A percentile compares a stretch with the other conserved stretches of the same genome.
phyloP scores from a whole-genome alignment of 164 flowering plant species.

The Macadamia integrifolia region DNA sequence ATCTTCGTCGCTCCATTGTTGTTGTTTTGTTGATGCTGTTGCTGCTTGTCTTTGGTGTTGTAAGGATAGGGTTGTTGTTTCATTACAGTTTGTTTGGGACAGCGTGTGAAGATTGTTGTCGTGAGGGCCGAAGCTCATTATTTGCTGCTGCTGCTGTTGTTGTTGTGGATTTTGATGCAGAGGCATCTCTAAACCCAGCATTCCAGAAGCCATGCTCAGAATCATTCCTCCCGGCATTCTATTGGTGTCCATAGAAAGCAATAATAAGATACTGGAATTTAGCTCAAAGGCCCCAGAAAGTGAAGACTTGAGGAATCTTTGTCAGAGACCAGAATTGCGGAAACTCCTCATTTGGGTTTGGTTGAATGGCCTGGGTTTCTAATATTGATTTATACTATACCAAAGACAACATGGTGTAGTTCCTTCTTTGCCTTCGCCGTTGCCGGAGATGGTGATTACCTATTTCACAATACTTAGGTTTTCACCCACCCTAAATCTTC shows the following conservation, averaged over 20 bases:
- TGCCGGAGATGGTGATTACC: too few relatives aligned
- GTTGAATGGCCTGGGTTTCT: background rate
- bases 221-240: constrained; percentile 41
- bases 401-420: too few relatives aligned
- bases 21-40: background rate
- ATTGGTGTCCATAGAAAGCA: constrained; percentile 31
- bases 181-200: constrained; percentile 54
- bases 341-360: background rate
- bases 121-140: constrained; percentile 22
- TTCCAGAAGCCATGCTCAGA: constrained; percentile 33
- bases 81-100: constrained; percentile 22
- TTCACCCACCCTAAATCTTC: too few relatives aligned
- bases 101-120: constrained; percentile 28
- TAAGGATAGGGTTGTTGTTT: constrained; percentile 21
- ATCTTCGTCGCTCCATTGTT: constrained; percentile 48
- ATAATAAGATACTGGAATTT: background rate
- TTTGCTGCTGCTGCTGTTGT: constrained; percentile 15
- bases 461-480: too few relatives aligned
- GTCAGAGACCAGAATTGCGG: background rate
- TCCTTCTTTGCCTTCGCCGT: too few relatives aligned
- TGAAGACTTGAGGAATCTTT: background rate
- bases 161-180: constrained; percentile 32
- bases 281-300: background rate
- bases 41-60: constrained; percentile 25
- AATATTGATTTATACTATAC: background rate